Base-by-base conservation (phyloP, 345 rosid species). In the Salix koriyanagi region DNA sequence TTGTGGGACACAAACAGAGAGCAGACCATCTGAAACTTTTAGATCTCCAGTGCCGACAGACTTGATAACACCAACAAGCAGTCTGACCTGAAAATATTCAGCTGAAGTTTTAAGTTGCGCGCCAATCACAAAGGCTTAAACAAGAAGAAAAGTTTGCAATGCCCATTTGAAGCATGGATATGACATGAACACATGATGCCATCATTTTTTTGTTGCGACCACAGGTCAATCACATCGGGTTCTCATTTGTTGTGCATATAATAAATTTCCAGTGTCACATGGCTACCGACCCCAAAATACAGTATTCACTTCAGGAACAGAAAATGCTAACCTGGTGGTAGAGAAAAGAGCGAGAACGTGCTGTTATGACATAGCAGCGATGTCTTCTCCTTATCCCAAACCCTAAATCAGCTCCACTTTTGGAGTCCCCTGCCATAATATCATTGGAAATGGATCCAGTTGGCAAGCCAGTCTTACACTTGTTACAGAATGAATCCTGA, bases 41-140 rank as follows among this genome's bases (percentile, higher is more conserved):
- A 91, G 75, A 56, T 95, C 90, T 77, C 97, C 94, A 1, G 91
- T 88, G 76, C 99, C 99, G 16, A 86, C 97, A 25, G 89, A 86
- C 87, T 95, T 95, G 54, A 95, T 88, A 78, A 81, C 91, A 41
- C 96, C 99, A 64, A 95, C 97, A 70, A 93, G 87, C 82, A 95
- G 80, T 75, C 99, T 86, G 73, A 95, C 99, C 99, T 95, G 90
- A 77, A 65, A 74, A 62, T 30, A 75, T 74, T 21, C 15, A 67
- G 36, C 48, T 71, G 66, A 80, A 62, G 16, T 68, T 36, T 50
- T 16, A n/a, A 28, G 68, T 28, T 18, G 37, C 37, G 0, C 12
- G 13, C 18, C 2, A n/a, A 48, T 65, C 7, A 25, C 48, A 39
- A 60, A 26, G n/a, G 48, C 64, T 19, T 21, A 13, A 60, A 25